Evolutionary conservation across 2,329 filamentous ascomycete genomes (phyloP), one percentile per base, ranked within the genome.

Genomic region (Setomelanomma holmii): DNA sequence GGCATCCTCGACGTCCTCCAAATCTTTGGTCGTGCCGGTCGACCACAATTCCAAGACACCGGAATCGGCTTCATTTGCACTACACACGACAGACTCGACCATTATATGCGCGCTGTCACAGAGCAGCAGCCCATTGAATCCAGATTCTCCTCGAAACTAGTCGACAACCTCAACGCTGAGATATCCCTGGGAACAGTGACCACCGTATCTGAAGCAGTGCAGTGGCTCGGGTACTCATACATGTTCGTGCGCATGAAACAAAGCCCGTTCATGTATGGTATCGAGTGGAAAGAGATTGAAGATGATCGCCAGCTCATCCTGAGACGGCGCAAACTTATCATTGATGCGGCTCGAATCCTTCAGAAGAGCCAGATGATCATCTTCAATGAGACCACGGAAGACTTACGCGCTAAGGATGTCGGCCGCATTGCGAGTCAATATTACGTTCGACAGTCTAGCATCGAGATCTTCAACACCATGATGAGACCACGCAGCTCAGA

Each of bases 21-120:
- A 72, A 99, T 99, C 53, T 99, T 99, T 69, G 95, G 95, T 80
- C 93, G 95, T 83, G 96, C 95, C 53, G 95, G 95, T 80, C 89
- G 95, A 73, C 95, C 96, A 35, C 95, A 99, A 71, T 99, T 97
- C 64, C 93, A 98, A 71, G 95, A 98, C 68, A 95, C 89, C 30
- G 95, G 95, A 80, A 96, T 98, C 63, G 96, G 96, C 58, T 97
- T 97, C 81, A 99, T 99, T 60, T 96, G 92, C 67, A 99, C 96
- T 0, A 96, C 91, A 0, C 89, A 93, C n/a, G 93, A 97, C 74
- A 96, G 93, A 71, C 80, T 99, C 7, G 79, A 89, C 23, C 93
- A 99, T 72, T 99, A 99, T 71, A 80, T 98, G 40, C 89, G 89
- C 35, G 93, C 95, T 2, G 90, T 99, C 2, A 99, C 95, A 8